Conservation (phyloP, 768 basidiomycete genomes). For the Boletellus emodensis region DNA sequence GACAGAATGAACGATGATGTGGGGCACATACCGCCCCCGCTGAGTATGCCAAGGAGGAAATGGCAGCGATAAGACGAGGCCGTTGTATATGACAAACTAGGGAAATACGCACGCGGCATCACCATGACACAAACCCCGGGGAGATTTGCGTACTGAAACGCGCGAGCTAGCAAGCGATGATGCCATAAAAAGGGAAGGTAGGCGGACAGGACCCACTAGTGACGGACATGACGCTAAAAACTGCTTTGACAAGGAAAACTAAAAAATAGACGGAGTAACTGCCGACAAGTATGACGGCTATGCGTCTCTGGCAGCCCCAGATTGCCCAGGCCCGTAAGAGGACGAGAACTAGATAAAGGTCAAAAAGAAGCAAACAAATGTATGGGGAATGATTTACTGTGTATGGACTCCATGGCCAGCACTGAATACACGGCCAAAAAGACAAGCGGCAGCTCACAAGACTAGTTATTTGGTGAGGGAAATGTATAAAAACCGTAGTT, state of each 20-base stretch:
- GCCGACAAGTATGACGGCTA: conserved; percentile 1
- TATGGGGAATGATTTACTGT: conserved; percentile 4
- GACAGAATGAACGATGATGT: too few species aligned
- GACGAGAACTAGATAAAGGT: conserved; percentile 9
- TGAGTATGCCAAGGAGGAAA: not conserved
- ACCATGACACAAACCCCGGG: not conserved
- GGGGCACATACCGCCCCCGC: not conserved
- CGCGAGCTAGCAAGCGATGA: not conserved
- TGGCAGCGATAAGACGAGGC: not conserved
- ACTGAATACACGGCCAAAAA: not conserved
- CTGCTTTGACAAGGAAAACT: not conserved
- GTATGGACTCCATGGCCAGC: conserved; percentile 9
- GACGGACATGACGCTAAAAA: not conserved
- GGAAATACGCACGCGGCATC: conserved; percentile 1
- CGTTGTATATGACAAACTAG: not conserved
- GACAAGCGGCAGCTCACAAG: conserved; percentile 1
- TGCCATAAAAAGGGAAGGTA: not conserved
- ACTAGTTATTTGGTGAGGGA: not conserved
- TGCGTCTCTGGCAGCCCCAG: conserved; percentile 7
- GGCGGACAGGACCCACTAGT: not conserved
- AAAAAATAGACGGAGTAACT: conserved; percentile 7
- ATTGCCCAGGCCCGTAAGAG: conserved; percentile 18
- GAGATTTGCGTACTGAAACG: not conserved
- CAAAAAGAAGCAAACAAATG: not conserved
- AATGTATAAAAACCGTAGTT: not conserved